Evolutionary conservation across 1,284 basidiomycete genomes (phyloP).

Genomic region (Tilletia caries): DNA sequence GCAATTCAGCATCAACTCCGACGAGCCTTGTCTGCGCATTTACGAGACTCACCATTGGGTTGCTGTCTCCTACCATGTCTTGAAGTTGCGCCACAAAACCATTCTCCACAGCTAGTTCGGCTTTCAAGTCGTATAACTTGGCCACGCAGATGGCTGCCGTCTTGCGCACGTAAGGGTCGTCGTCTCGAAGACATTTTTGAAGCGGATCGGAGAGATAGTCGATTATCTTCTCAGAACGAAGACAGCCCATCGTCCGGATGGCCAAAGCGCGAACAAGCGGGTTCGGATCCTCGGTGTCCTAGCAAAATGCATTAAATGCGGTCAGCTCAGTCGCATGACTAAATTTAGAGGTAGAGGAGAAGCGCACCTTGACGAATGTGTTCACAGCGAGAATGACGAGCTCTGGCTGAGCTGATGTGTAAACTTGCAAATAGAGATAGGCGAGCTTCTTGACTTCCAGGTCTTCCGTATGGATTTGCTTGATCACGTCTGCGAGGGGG

Average conservation of each 20-base stretch:
- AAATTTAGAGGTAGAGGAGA: background rate
- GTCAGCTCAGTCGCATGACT: background rate
- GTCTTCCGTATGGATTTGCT: slow-evolving; percentile 94
- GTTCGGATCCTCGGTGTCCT: slow-evolving; percentile 93
- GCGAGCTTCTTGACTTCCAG: slow-evolving; percentile 95
- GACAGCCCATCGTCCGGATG: slow-evolving; percentile 94
- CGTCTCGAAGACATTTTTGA: slow-evolving; percentile 83
- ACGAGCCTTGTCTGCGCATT: too few relatives aligned
- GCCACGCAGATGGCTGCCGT: slow-evolving; percentile 92
- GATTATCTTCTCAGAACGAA: slow-evolving; percentile 97
- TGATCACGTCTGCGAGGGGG: slow-evolving; percentile 76
- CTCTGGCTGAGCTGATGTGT: slow-evolving; percentile 96
- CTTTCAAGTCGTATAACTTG: slow-evolving; percentile 94
- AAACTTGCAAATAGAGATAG: slow-evolving; percentile 97
- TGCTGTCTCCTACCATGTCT: slow-evolving; percentile 83
- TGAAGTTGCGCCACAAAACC: slow-evolving; percentile 85
- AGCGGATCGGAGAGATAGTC: slow-evolving; percentile 94
- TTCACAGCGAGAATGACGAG: slow-evolving; percentile 96
- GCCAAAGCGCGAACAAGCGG: slow-evolving; percentile 92
- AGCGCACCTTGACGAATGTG: slow-evolving; percentile 73
- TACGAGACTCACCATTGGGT: slow-evolving; percentile 78
- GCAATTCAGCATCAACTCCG: background rate
- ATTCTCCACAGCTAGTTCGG: slow-evolving; percentile 88
- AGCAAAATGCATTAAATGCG: slow-evolving; percentile 35
- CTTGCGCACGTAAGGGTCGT: slow-evolving; percentile 96